Percentiles rank a stretch among this genome's conserved stretches.
Evolutionary conservation across 1,284 basidiomycete genomes (phyloP).

Genomic region (Apiotrichum porosum): DNA sequence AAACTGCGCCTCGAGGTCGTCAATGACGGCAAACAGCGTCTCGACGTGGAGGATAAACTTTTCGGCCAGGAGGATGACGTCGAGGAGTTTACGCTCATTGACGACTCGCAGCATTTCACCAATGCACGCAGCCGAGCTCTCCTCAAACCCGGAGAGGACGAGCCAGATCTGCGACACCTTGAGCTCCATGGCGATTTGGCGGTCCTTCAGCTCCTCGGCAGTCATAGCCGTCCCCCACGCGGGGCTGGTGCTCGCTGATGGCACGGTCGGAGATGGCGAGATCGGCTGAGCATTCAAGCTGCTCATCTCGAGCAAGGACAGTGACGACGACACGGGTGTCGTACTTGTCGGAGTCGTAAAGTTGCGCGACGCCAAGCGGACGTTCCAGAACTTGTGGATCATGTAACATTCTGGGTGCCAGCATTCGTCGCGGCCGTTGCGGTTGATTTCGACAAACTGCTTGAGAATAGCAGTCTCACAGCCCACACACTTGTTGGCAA

Average conservation of each 20-base stretch:
- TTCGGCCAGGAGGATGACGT: slow-evolving; percentile 96
- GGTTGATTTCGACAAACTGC: slow-evolving; percentile 99
- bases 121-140: slow-evolving; percentile 98
- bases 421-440: slow-evolving; percentile 96
- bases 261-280: background rate
- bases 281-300: slow-evolving; percentile 1
- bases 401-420: slow-evolving; percentile 99
- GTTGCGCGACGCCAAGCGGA: slow-evolving; percentile 78
- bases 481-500: slow-evolving; percentile 96
- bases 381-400: slow-evolving; percentile 99
- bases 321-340: slow-evolving; percentile 51
- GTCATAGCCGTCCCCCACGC: slow-evolving; percentile 58
- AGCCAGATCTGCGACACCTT: slow-evolving; percentile 99
- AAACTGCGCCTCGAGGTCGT: slow-evolving; percentile 90
- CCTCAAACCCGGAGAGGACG: slow-evolving; percentile 95
- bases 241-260: slow-evolving; percentile 45
- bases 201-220: slow-evolving; percentile 77
- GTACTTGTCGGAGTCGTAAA: slow-evolving; percentile 51
- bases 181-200: slow-evolving; percentile 92
- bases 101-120: slow-evolving; percentile 98
- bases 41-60: slow-evolving; percentile 98
- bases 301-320: slow-evolving; percentile 44
- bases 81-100: slow-evolving; percentile 90
- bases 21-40: slow-evolving; percentile 93
- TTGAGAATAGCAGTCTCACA: slow-evolving; percentile 98